Evolutionary conservation across 768 basidiomycete species (phyloP).

Genomic region (Suillus sp.): DNA sequence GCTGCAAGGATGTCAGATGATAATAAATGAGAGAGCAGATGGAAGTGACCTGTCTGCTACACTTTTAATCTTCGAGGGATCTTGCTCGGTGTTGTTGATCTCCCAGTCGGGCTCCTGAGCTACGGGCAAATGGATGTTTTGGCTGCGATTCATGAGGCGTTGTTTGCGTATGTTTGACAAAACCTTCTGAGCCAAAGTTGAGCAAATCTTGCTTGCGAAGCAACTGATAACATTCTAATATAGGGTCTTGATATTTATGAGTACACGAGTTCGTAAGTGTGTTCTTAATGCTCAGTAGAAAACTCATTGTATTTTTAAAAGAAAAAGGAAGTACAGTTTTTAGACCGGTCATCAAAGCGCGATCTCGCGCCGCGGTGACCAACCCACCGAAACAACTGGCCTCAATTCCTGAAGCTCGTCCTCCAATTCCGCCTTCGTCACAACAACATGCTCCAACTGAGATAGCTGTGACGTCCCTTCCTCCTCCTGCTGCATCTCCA

Average conservation of each 20-base stretch:
- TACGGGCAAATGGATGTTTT: constrained; percentile 49
- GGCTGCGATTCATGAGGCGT: constrained; percentile 29
- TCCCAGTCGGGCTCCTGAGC: constrained; percentile 66
- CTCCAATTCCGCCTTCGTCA: not conserved
- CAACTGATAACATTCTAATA: constrained; percentile 1
- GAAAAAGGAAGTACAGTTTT: constrained; percentile 76
- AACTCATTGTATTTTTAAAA: constrained; percentile 30
- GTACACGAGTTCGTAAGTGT: constrained; percentile 62
- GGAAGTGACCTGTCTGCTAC: constrained; percentile 57
- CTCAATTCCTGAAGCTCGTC: constrained; percentile 13
- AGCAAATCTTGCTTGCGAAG: constrained; percentile 5
- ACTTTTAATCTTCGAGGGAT: constrained; percentile 42
- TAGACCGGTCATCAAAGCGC: constrained; percentile 62
- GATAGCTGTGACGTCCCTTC: not conserved
- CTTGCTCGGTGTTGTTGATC: constrained; percentile 45
- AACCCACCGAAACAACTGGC: constrained; percentile 19
- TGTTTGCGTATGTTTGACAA: constrained; percentile 27
- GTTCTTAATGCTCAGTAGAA: constrained; percentile 5
- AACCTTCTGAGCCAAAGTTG: constrained; percentile 7
- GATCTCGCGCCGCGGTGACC: constrained; percentile 43
- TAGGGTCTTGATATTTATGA: constrained; percentile 33
- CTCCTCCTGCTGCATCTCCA: not conserved
- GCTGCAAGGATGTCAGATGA: constrained; percentile 38
- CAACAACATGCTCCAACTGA: constrained; percentile 6
- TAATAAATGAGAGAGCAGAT: not conserved